These are phyloP conservation scores for Puccinia hordei DNA, from an alignment of 1,284 basidiomycete species.

Conservation along the genomic window DNA sequence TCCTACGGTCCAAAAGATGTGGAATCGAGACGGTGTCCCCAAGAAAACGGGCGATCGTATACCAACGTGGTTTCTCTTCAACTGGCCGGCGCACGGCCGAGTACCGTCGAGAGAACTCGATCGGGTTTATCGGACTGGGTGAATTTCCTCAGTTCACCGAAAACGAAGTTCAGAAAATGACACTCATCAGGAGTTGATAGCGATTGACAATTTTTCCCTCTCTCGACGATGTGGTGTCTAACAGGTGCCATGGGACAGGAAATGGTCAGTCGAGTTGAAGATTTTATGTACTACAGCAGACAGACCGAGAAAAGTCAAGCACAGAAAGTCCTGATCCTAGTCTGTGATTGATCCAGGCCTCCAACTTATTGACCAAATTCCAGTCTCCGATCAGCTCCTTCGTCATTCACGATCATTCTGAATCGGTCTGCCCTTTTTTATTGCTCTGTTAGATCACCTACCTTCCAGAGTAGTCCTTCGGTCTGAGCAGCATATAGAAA, in stretches of 20 bases:
- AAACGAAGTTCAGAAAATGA: neutral
- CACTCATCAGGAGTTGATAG: neutral
- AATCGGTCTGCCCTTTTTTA: slow-evolving; percentile 15
- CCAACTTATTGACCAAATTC: slow-evolving; percentile 39
- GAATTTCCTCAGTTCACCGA: neutral
- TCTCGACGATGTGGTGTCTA: neutral
- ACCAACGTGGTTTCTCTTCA: neutral
- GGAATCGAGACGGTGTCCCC: neutral
- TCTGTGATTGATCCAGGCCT: slow-evolving; percentile 4
- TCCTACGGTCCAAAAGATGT: no score
- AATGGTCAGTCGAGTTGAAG: slow-evolving; percentile 20
- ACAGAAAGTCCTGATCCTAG: neutral
- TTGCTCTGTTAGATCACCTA: no score
- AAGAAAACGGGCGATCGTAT: neutral
- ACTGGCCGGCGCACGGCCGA: neutral
- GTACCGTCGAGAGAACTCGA: slow-evolving; percentile 31
- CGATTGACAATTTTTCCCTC: neutral
- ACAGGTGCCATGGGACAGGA: slow-evolving; percentile 46
- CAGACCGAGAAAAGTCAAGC: neutral
- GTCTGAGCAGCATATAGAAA: no score
- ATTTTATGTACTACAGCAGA: neutral
- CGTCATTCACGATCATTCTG: slow-evolving; percentile 39
- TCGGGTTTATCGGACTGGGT: slow-evolving; percentile 48
- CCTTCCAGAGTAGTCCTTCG: neutral
- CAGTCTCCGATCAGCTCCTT: slow-evolving; percentile 23